Conservation (phyloP, 352 stramenopile species). For the Thalassiosira mediterranea region DNA sequence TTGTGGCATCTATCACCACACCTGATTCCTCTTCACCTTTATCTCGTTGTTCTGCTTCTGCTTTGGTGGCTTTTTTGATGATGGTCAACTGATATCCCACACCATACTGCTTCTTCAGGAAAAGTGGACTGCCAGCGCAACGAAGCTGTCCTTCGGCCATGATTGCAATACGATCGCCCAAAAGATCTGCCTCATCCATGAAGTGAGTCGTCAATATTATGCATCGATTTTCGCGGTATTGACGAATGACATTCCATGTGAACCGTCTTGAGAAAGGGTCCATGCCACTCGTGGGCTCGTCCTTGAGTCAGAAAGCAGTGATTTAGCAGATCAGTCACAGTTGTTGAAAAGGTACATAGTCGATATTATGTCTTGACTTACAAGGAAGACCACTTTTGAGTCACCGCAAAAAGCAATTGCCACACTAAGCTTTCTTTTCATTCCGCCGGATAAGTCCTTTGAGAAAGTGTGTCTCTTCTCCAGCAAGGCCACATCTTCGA, state of each 20-base stretch:
- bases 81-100: slow-evolving; percentile 88
- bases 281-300: slow-evolving; percentile 94
- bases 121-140: slow-evolving; percentile 88
- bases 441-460: slow-evolving; percentile 78
- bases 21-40: too few species aligned
- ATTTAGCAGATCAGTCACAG: too few species aligned
- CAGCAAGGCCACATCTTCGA: slow-evolving; percentile 79
- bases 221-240: slow-evolving; percentile 71
- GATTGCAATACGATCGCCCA: slow-evolving; percentile 91
- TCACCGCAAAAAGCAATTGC: slow-evolving; percentile 94
- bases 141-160: slow-evolving; percentile 90
- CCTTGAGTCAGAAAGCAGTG: slow-evolving; percentile 85
- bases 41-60: too few species aligned
- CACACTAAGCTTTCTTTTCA: slow-evolving; percentile 95
- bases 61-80: slow-evolving; percentile 37
- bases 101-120: slow-evolving; percentile 93
- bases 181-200: slow-evolving; percentile 90
- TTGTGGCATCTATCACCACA: too few species aligned
- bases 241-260: slow-evolving; percentile 90
- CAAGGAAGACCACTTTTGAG: slow-evolving; percentile 79
- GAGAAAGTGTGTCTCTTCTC: slow-evolving; percentile 80
- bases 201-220: slow-evolving; percentile 96
- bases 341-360: too few species aligned
- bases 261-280: slow-evolving; percentile 93
- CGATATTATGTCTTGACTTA: slow-evolving; percentile 14